phyloP scores from a whole-genome alignment of 192 early-diverging fungal species.

The Coemansia sp. region DNA sequence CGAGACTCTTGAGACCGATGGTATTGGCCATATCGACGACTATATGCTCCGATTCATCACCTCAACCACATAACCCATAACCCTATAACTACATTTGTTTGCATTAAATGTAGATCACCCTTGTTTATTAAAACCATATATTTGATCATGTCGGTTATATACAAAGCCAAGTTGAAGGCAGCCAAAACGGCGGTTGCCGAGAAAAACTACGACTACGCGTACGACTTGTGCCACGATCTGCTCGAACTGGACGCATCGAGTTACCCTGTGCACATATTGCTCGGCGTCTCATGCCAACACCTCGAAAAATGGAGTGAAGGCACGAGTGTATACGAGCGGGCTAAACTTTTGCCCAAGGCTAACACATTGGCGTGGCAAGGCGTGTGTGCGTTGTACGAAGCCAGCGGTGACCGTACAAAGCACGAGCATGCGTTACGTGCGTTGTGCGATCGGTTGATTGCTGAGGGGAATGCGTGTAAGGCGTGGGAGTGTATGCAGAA shows the following conservation, averaged over 20 bases:
- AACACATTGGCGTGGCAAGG: conserved; percentile 71
- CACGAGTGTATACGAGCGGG: conserved; percentile 58
- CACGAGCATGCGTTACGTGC: conserved; percentile 29
- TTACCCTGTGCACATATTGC: conserved; percentile 59
- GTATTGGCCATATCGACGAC: conserved; percentile 72
- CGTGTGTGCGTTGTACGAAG: conserved; percentile 64
- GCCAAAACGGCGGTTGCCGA: conserved; percentile 46
- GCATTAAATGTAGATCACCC: not conserved
- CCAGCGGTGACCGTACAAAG: conserved; percentile 15
- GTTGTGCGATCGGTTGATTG: conserved; percentile 34
- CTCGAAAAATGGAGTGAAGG: conserved; percentile 59
- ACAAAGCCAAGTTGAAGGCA: conserved; percentile 51
- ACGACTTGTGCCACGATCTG: conserved; percentile 52
- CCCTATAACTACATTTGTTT: not conserved
- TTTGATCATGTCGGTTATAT: conserved; percentile 49
- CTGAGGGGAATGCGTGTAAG: conserved; percentile 42
- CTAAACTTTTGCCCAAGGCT: conserved; percentile 59
- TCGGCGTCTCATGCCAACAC: conserved; percentile 69
- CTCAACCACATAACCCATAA: not conserved
- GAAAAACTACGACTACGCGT: conserved; percentile 50
- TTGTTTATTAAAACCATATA: not conserved
- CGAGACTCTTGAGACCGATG: conserved; percentile 17
- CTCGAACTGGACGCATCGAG: conserved; percentile 46
- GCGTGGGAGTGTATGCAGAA: conserved; percentile 57
- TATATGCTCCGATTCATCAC: conserved; percentile 66